Base-by-base conservation (phyloP, 139 green algal genomes). In the Ettlia oleoabundans region DNA sequence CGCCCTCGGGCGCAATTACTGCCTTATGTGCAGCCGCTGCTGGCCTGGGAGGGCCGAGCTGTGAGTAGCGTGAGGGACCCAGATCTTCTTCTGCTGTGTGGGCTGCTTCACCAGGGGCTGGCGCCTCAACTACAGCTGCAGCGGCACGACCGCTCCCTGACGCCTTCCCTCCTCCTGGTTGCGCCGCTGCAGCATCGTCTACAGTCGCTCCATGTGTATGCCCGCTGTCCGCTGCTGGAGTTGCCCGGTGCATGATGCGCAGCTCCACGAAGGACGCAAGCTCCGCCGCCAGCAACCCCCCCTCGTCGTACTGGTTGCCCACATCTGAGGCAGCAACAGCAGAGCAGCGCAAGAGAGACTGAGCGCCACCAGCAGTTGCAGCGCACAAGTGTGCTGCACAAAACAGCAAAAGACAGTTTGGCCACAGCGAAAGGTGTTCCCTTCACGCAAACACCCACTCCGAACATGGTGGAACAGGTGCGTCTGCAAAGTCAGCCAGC, bases 261-360 rank as follows among this genome's bases (percentile, higher is more conserved):
- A 86, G 55, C 67, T 86, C 76, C 76, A 82, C 78, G 38, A 88
- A 80, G 7, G 70, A 38, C 22, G 80, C 40, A 28, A 81, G 62
- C 65, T 84, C 52, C 10, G 74, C 78, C 0, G 64, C 52, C 9
- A 89, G 74, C 9, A 77, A 32, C 5, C 85, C 85, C 0, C 68
- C 62, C 43, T 89, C 85, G 24, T 88, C 70, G 32, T 89, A 89
- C 63, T 40, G 42, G 42, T 35, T 80, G 47, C 76, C 76, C 63
- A 35, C 26, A n/a, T 82, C 76, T 81, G 74, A 30, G 30, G 3
- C 47, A 38, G 3, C n/a, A 68, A 32, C 62, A 41, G n/a, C 4
- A 9, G 4, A n/a, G n/a, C n/a, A n/a, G n/a, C n/a, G n/a, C n/a
- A n/a, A n/a, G n/a, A n/a, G n/a, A n/a, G n/a, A n/a, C n/a, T n/a